Evolutionary conservation across 768 basidiomycete species (phyloP).

Genomic region (Kwoniella mangroviensis): DNA sequence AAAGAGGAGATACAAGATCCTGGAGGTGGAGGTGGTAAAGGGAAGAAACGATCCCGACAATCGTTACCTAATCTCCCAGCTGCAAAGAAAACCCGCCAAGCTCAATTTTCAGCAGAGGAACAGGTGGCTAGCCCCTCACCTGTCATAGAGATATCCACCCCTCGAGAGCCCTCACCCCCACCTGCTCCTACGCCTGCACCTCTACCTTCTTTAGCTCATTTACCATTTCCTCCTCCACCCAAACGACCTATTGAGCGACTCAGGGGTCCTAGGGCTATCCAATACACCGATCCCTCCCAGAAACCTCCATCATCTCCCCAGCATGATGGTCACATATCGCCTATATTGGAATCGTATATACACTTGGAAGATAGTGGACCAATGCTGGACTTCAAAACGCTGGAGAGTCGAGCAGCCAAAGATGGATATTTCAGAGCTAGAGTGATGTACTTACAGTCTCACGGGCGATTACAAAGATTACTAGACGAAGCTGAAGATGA

Average conservation of each 20-base stretch:
- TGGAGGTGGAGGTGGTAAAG: slow-evolving; percentile 19
- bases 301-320: slow-evolving; percentile 63
- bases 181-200: slow-evolving; percentile 22
- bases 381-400: slow-evolving; percentile 60
- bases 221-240: slow-evolving; percentile 59
- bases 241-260: slow-evolving; percentile 74
- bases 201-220: slow-evolving; percentile 47
- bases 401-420: slow-evolving; percentile 59
- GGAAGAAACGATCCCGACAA: slow-evolving; percentile 30
- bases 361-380: slow-evolving; percentile 63
- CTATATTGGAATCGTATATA: slow-evolving; percentile 69
- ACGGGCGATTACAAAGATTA: slow-evolving; percentile 63
- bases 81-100: slow-evolving; percentile 27
- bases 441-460: slow-evolving; percentile 61
- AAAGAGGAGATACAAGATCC: slow-evolving; percentile 11
- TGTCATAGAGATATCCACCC: slow-evolving; percentile 22
- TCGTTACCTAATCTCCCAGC: slow-evolving; percentile 27
- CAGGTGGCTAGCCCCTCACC: slow-evolving; percentile 22
- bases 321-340: slow-evolving; percentile 64
- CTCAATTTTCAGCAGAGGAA: background rate
- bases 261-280: slow-evolving; percentile 64
- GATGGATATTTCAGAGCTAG: slow-evolving; percentile 62
- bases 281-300: slow-evolving; percentile 70
- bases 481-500: slow-evolving; percentile 52
- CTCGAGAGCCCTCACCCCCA: slow-evolving; percentile 25